phyloP scores from a whole-genome alignment of 108 stramenopile genomes.

The Skeletonema potamos region DNA sequence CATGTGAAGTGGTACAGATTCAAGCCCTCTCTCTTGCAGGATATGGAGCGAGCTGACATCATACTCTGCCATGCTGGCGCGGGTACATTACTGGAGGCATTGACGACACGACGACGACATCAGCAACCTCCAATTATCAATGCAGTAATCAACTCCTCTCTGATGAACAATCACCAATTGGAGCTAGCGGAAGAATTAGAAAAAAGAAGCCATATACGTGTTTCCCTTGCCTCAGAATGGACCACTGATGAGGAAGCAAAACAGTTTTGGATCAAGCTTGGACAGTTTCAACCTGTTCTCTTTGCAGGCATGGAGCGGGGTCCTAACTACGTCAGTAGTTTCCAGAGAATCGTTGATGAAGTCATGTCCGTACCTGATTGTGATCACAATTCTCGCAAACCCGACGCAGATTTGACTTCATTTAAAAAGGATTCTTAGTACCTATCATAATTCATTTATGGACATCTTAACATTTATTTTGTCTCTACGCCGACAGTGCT shows the following conservation, averaged over 20 bases:
- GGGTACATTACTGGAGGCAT: slow-evolving; percentile 89
- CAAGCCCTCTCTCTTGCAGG: slow-evolving; percentile 62
- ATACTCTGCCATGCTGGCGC: slow-evolving; percentile 94
- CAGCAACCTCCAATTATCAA: slow-evolving; percentile 51
- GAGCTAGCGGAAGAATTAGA: slow-evolving; percentile 90
- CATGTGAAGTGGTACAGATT: slow-evolving; percentile 68
- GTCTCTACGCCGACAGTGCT: not conserved
- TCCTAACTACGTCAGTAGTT: slow-evolving; percentile 1
- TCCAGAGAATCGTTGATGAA: slow-evolving; percentile 33
- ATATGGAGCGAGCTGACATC: slow-evolving; percentile 84
- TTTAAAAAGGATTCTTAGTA: not conserved
- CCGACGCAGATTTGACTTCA: not conserved
- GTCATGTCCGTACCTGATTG: slow-evolving; percentile 15
- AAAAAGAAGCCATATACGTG: slow-evolving; percentile 48
- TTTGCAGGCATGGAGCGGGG: slow-evolving; percentile 5
- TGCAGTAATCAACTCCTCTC: slow-evolving; percentile 84
- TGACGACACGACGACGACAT: slow-evolving; percentile 19
- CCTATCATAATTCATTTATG: not conserved
- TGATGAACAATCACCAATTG: slow-evolving; percentile 97
- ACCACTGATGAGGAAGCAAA: slow-evolving; percentile 16
- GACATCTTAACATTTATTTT: not conserved
- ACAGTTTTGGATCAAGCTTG: slow-evolving; percentile 26
- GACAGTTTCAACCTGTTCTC: slow-evolving; percentile 12
- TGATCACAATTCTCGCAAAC: not conserved
- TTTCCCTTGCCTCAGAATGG: slow-evolving; percentile 24